Base-by-base conservation (phyloP, 2,329 filamentous ascomycete species). In the Myriosclerotinia duriaeana region DNA sequence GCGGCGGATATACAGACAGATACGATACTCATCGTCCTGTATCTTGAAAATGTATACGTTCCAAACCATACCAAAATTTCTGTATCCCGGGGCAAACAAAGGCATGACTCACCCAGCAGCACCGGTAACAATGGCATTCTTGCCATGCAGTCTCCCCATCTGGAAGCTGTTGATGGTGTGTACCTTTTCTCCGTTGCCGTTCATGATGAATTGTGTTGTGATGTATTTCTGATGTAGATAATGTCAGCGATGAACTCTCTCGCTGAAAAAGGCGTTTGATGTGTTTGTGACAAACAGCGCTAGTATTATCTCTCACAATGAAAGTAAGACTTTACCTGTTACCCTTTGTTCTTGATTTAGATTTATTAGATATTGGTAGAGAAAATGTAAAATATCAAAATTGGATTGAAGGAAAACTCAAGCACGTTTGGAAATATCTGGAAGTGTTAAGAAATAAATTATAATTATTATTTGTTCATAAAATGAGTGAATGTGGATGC, bases 21-120 rank as follows among this genome's bases (percentile, higher is more conserved):
- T 22, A 22, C 30, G 42, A 60, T 38, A 22, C 50, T 56, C 4
- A 56, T 44, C 38, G 50, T 38, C 38, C 26, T 9, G 12, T 2
- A 1, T 14, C 0, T 22, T n/a, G 7, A 8, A 8, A 17, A 34
- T 9, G 3, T 30, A 15, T 17, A 42, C 5, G 42, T 22, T 30
- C 6, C 40, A 5, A 46, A 12, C 5, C 30, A 17, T 8, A 5
- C 7, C 20, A 20, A 38, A 20, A 30, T 15, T 5, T n/a, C 15
- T 17, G 53, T 22, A n/a, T 44, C 26, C 20, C 4, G n/a, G 20
- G 7, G 30, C 7, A 34, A 38, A 46, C 7, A 54, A 26, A 46
- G 1, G n/a, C 53, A 64, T 55, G 53, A 78, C 83, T 77, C 81
- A 90, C 87, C 88, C 87, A 74, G 86, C 88, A 70, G 87, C 88